phyloP scores from a whole-genome alignment of 1,139 yeast species.

The Yamadazyma friedrichii region DNA sequence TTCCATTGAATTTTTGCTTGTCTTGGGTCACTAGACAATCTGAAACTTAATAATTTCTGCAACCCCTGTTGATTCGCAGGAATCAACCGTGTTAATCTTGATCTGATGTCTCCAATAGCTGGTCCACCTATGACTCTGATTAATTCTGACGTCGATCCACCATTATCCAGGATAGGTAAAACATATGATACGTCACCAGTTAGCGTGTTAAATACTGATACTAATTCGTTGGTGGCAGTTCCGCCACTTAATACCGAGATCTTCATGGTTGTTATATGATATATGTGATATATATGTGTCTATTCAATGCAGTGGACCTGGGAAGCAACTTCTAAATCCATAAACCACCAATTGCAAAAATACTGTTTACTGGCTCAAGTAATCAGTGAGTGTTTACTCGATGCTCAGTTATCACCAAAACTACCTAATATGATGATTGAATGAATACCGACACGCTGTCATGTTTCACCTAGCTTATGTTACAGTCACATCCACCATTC shows the following conservation, averaged over 20 bases:
- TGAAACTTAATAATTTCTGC: constrained; percentile 51
- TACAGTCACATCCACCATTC: too few species aligned
- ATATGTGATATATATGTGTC: background rate
- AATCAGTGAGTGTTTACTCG: too few species aligned
- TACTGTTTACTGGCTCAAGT: too few species aligned
- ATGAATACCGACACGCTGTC: too few species aligned
- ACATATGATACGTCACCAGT: constrained; percentile 55
- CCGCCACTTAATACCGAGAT: constrained; percentile 68
- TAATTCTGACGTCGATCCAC: constrained; percentile 91
- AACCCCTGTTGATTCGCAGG: constrained; percentile 46
- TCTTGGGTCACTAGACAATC: constrained; percentile 54
- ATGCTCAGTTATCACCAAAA: too few species aligned
- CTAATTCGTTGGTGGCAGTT: constrained; percentile 69
- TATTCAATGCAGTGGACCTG: too few species aligned
- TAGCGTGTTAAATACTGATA: constrained; percentile 44
- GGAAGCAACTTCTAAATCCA: too few species aligned
- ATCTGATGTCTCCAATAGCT: constrained; percentile 89
- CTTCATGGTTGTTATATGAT: constrained; percentile 8
- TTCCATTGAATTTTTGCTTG: constrained; percentile 75
- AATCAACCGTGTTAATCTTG: constrained; percentile 74
- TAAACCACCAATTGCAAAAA: too few species aligned
- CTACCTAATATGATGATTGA: too few species aligned
- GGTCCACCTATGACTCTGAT: constrained; percentile 92
- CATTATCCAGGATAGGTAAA: constrained; percentile 87
- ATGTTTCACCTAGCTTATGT: too few species aligned